Conservation (phyloP, 306 rosid genomes). For the Trifolium subterraneum region DNA sequence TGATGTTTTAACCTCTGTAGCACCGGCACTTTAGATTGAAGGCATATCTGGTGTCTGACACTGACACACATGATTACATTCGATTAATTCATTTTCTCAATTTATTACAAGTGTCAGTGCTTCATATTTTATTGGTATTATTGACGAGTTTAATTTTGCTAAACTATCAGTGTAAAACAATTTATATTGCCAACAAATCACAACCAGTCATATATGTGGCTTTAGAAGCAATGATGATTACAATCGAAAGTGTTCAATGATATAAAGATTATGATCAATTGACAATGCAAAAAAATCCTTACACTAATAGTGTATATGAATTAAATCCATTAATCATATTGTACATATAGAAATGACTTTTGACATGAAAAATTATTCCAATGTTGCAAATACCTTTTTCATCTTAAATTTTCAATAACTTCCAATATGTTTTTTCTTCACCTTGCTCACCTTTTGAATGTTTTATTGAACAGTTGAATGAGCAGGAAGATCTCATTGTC, state of each 20-base stretch:
- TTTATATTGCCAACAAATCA: no score
- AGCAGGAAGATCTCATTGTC: conserved; percentile 84
- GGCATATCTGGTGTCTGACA: neutral
- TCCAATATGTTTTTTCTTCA: neutral
- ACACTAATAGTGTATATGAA: no score
- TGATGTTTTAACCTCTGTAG: neutral
- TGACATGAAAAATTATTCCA: neutral
- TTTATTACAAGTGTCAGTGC: neutral
- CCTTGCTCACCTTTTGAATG: conserved; percentile 38
- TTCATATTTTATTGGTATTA: neutral
- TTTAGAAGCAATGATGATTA: no score
- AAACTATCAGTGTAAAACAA: no score
- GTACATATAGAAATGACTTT: neutral
- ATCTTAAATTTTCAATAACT: neutral
- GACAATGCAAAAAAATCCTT: no score
- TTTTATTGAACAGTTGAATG: conserved; percentile 64
- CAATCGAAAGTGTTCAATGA: no score
- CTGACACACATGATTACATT: neutral
- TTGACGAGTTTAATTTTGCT: neutral
- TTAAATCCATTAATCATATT: neutral
- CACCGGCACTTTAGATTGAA: neutral
- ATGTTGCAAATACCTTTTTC: neutral
- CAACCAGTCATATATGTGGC: no score
- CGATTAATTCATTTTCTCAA: neutral
- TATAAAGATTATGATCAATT: no score